Evolutionary conservation across 2,329 filamentous ascomycete genomes (phyloP).

Genomic region (Cryphonectria nitschkei): DNA sequence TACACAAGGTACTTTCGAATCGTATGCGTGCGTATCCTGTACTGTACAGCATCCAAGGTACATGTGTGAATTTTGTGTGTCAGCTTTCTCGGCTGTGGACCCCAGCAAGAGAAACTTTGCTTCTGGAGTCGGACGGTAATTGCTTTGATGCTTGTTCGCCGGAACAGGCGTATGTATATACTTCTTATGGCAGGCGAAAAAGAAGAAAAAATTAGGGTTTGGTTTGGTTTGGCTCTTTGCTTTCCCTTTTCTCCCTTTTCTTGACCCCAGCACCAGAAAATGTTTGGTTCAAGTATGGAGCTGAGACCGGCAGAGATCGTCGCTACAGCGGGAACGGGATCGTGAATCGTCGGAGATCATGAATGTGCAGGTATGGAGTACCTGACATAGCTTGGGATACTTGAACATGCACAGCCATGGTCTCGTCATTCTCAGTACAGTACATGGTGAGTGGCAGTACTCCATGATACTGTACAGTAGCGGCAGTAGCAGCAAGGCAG

Average conservation of each 20-base stretch:
- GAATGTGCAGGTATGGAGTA: constrained; percentile 4
- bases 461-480: background rate
- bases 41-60: background rate
- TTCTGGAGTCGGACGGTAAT: background rate
- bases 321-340: background rate
- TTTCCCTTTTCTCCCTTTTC: background rate
- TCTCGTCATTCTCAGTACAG: background rate
- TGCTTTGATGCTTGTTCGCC: background rate
- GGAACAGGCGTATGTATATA: background rate
- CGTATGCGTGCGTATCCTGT: background rate
- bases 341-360: background rate
- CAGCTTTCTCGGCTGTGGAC: background rate
- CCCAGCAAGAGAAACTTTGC: background rate
- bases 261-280: background rate
- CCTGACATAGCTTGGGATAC: background rate
- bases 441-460: no score
- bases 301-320: background rate
- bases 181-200: background rate
- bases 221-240: background rate
- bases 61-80: background rate
- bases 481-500: background rate
- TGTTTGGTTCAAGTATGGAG: background rate
- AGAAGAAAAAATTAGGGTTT: background rate
- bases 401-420: background rate
- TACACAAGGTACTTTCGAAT: background rate